A percentile compares a stretch with the other conserved stretches of the same genome.
These are phyloP conservation scores for Xerocomellus dryophilus DNA, from an alignment of 768 basidiomycete genomes.

Conservation along the genomic window DNA sequence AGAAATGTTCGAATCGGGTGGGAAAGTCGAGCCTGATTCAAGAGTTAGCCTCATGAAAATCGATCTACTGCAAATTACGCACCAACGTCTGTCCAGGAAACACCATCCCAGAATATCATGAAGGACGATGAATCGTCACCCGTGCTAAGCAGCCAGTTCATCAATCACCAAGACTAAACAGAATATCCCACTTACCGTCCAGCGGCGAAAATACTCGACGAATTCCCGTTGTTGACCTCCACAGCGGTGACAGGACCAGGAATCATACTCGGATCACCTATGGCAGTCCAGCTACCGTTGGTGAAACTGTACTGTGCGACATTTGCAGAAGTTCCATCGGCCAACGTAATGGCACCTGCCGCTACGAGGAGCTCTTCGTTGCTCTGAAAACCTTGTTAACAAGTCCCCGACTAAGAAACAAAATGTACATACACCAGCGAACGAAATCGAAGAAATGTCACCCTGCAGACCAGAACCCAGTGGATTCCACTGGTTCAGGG, in stretches of 20 bases:
- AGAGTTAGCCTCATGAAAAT: not conserved
- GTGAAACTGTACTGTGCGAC: conserved; percentile 70
- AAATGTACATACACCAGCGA: conserved; percentile 65
- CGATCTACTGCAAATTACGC: conserved; percentile 12
- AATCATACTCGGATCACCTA: conserved; percentile 59
- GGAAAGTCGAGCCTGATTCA: conserved; percentile 50
- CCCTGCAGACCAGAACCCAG: conserved; percentile 82
- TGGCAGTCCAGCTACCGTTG: conserved; percentile 70
- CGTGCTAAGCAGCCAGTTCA: conserved; percentile 36
- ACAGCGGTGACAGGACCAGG: conserved; percentile 91
- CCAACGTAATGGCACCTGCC: conserved; percentile 74
- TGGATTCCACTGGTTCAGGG: conserved; percentile 70
- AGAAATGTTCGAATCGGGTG: conserved; percentile 61
- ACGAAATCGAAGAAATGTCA: conserved; percentile 72
- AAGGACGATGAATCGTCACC: conserved; percentile 64
- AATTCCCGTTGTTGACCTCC: conserved; percentile 77
- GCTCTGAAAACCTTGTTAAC: conserved; percentile 38
- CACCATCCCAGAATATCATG: conserved; percentile 83
- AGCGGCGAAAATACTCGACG: conserved; percentile 84
- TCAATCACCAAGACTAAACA: not conserved
- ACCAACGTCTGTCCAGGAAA: conserved; percentile 70
- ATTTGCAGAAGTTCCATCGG: conserved; percentile 61
- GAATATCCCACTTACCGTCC: conserved; percentile 60
- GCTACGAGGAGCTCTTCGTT: conserved; percentile 70
- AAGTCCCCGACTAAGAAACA: not conserved